Base-by-base conservation (phyloP, 2,329 filamentous ascomycete species). In the Huntiella bhutanensis region DNA sequence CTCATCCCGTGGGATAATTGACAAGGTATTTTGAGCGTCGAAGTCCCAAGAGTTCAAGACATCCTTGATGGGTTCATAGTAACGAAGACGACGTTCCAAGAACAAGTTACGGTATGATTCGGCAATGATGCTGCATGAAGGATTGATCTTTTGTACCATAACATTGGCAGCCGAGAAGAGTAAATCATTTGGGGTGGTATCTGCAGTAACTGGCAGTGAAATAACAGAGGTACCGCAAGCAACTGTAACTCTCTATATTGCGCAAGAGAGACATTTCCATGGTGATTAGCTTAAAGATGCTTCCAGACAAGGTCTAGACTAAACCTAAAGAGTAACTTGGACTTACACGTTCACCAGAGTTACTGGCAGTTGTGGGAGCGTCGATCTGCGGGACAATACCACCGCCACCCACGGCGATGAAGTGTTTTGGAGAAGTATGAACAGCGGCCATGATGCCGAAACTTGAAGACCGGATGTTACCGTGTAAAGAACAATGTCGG, bases 1-100 rank as follows among this genome's bases (percentile, higher is more conserved):
- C 34, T 76, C 70, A 2, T 70, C 66, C 11, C 77, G 68, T 46
- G 79, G 63, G 16, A 95, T 68, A 13, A 82, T 63, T 32, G 45
- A 33, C 11, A 96, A 66, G 5, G 71, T 68, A 55, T 93, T 91
- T 54, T 86, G 79, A 2, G 70, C 67, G 58, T 94, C 86, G 38
- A 71, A 68, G 51, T 93, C 83, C 88, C 88, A 96, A 0, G 86
- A 92, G 59, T 93, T 92, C 70, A 95, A 73, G 16, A 94, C 74
- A 55, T 94, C 84, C 50, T 84, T 75, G 32, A 96, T 72, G 51
- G 75, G 76, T 63, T 96, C 88, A 58, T 94, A 95, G 35, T 77
- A 78, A 36, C 88, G 80, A 19, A 96, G 63, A 1, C 82, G 80
- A 35, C 88, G 76, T 59, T 92, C 82, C 2, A 96, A 68, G 28